Percentiles rank a stretch among this genome's conserved stretches.
phyloP scores from a whole-genome alignment of 805 yeast genomes.

The Blastobotrys peoriensis region DNA sequence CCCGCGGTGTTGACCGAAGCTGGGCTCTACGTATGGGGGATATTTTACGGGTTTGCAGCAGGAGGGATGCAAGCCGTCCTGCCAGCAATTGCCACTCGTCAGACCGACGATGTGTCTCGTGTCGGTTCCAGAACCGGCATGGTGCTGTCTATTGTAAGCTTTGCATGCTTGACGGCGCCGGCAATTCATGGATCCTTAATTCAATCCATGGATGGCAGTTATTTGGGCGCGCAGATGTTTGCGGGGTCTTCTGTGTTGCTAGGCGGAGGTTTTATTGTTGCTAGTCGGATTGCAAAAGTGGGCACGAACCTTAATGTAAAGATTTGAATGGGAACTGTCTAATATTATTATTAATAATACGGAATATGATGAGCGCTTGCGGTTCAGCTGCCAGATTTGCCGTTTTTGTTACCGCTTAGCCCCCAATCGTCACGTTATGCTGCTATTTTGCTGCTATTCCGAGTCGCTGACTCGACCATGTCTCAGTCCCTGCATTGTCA shows the following conservation, averaged over 20 bases:
- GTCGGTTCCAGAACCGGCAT: conserved; percentile 48
- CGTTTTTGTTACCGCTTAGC: no score
- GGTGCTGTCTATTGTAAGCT: conserved; percentile 51
- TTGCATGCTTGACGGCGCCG: conserved; percentile 33
- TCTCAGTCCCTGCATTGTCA: no score
- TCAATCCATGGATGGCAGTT: conserved; percentile 14
- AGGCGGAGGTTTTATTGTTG: background rate
- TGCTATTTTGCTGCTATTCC: no score
- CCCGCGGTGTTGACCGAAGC: conserved; percentile 26
- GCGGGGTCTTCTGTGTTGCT: conserved; percentile 8
- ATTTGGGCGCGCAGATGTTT: conserved; percentile 19
- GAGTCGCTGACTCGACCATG: no score
- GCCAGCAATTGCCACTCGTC: conserved; percentile 27
- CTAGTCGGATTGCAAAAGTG: background rate
- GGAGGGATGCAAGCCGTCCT: conserved; percentile 31
- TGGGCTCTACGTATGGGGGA: conserved; percentile 28
- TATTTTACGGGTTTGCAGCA: conserved; percentile 28
- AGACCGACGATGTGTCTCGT: conserved; percentile 21
- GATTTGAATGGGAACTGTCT: no score
- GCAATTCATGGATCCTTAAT: conserved; percentile 28
- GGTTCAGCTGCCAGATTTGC: no score
- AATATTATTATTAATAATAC: no score
- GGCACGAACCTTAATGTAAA: background rate
- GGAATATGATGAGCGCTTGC: no score
- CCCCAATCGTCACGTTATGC: no score